Base-by-base conservation (phyloP, 179 eudicot species). In the Beta lomatogona region DNA sequence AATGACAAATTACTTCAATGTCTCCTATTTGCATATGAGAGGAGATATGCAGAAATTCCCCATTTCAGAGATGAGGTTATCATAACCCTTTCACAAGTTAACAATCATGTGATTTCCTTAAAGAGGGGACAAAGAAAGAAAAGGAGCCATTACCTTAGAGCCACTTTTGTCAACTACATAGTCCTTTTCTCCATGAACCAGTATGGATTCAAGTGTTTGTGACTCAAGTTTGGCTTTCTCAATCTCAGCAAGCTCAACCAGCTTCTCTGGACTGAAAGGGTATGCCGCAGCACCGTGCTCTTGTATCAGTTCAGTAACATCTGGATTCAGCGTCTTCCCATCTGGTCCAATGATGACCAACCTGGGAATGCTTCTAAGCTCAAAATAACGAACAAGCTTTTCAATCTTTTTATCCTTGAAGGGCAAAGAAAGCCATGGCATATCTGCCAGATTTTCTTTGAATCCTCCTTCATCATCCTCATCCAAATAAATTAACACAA, bases 191-290 rank as follows among this genome's bases (percentile, higher is more conserved):
- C 88, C 93, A 2, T 84, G 88, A 69, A 93, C 94, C 82, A 95
- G 85, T 71, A 95, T 64, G 9, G 97, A 91, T 77, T 93, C 97
- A 66, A 95, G 86, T 5, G 95, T 93, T 77, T 94, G 98, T 64
- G 94, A 81, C 82, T 88, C 92, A 44, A 76, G 86, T 81, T 82
- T 92, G 25, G 91, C 95, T 82, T 88, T 93, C 80, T 92, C 97
- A 21, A 92, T 86, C 86, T 88, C 91, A 44, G 89, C 94, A 77
- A 95, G 95, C 92, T 90, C 94, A 57, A 83, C 83, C 70, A 91
- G 83, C 87, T 86, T 95, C 84, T 92, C 91, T 0, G 90, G 90
- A n/a, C 97, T 87, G 85, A 95, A 95, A 77, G 98, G 98, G 82
- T 91, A 95, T 12, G 97, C 97, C 6, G 81, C 81, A 18, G 72